phyloP scores from a whole-genome alignment of 139 green algal species.

The Zygnema circumcarinatum region DNA sequence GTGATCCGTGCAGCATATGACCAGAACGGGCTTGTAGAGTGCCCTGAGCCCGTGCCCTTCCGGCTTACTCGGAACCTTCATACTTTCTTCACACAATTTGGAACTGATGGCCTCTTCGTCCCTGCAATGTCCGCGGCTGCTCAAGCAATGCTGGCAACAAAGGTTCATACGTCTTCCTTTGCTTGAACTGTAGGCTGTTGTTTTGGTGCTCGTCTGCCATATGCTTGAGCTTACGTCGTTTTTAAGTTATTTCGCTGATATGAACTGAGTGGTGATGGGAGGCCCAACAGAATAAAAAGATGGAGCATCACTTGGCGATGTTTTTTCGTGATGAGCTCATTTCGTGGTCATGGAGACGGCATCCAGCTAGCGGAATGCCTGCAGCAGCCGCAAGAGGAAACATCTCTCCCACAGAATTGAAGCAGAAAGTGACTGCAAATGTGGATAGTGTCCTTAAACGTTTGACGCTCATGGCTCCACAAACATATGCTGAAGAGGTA shows the following conservation, averaged over 20 bases:
- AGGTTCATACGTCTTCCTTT: conserved; percentile 29
- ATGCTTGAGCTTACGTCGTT: not conserved
- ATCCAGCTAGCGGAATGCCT: not conserved
- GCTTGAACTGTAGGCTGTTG: not conserved
- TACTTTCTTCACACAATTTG: conserved; percentile 93
- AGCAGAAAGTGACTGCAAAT: conserved; percentile 61
- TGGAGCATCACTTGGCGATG: conserved; percentile 75
- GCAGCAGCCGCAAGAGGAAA: not conserved
- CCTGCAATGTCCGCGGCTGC: conserved; percentile 58
- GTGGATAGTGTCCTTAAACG: conserved; percentile 58
- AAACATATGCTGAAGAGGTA: conserved; percentile 41
- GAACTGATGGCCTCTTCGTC: conserved; percentile 80
- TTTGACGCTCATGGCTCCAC: conserved; percentile 42
- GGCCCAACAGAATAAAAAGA: conserved; percentile 18
- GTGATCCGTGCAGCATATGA: conserved; percentile 50
- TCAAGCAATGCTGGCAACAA: conserved; percentile 41
- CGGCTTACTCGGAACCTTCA: conserved; percentile 95
- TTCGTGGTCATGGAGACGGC: conserved; percentile 58
- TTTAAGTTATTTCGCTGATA: no score
- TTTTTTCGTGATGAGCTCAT: conserved; percentile 85
- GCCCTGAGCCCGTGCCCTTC: conserved; percentile 91
- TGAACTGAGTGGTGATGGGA: no score
- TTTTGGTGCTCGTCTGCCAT: not conserved
- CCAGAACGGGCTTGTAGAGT: conserved; percentile 67
- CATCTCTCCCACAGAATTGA: conserved; percentile 49